These are phyloP conservation scores for Cyphellophora europaea DNA, from an alignment of 2,329 filamentous ascomycete species.

Conservation along the genomic window DNA sequence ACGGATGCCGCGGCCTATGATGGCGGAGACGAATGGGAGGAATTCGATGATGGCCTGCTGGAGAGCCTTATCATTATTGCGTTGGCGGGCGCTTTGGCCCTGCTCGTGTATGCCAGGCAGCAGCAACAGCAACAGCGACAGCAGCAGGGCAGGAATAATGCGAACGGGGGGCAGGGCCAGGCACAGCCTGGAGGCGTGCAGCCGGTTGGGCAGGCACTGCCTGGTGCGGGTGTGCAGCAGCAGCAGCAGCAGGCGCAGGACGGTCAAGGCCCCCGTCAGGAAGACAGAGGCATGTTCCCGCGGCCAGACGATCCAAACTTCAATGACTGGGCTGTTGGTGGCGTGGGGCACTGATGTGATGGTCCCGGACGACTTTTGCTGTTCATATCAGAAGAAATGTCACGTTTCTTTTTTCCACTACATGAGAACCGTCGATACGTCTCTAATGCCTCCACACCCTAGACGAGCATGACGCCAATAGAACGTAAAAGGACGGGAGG, in stretches of 20 bases:
- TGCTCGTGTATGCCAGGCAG: slow-evolving; percentile 73
- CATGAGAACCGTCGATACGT: too few species aligned
- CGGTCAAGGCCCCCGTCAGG: slow-evolving; percentile 16
- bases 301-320: slow-evolving; percentile 58
- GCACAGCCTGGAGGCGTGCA: slow-evolving; percentile 3
- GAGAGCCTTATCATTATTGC: slow-evolving; percentile 79
- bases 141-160: slow-evolving; percentile 22
- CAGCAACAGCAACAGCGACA: slow-evolving; percentile 52
- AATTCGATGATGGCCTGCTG: slow-evolving; percentile 66
- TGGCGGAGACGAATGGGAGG: slow-evolving; percentile 49
- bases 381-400: too few species aligned
- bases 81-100: slow-evolving; percentile 62
- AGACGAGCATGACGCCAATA: too few species aligned
- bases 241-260: slow-evolving; percentile 17
- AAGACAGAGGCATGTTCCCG: slow-evolving; percentile 53
- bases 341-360: slow-evolving; percentile 44
- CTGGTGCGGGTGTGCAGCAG: slow-evolving; percentile 27
- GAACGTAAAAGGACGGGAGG: too few species aligned
- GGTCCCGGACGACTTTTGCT: too few species aligned
- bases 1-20: slow-evolving; percentile 19
- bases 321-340: slow-evolving; percentile 58
- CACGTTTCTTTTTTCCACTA: too few species aligned
- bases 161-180: slow-evolving; percentile 5
- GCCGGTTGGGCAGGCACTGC: slow-evolving; percentile 16
- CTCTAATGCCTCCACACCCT: too few species aligned